Base-by-base conservation (phyloP, 306 rosid species). In the Dicorynia guianensis region DNA sequence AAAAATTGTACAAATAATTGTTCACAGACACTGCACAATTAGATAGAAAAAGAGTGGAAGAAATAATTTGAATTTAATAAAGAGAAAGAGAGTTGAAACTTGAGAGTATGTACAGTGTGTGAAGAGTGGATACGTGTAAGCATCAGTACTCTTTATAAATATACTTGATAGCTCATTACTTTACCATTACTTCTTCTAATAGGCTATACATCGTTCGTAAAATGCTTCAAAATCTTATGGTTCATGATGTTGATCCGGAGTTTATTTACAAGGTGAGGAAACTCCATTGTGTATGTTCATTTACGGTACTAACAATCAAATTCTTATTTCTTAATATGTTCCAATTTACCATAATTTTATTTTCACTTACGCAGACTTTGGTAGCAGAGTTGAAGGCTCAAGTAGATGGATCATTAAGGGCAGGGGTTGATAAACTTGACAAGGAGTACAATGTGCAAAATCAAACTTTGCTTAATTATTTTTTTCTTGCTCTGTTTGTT, bases 151-250 rank as follows among this genome's bases (percentile, higher is more conserved):
- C n/a, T n/a, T n/a, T n/a, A n/a, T 8, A 47, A 11, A 11, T 47
- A 7, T 61, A 38, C 35, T 53, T 44, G 15, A 39, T 10, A 34
- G 7, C 3, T 61, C 15, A 55, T 36, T 30, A 14, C 35, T 49
- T 15, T 25, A 2, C 2, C 30, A 25, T 25, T 25, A 25, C 30
- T 25, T 12, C 17, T 66, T 58, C 3, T 9, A 68, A 68, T 76
- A 93, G 98, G 87, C 36, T 93, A 58, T 89, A 91, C 69, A 56
- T 42, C 4, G 84, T 87, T 81, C 94, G 89, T 47, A 74, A 88
- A 67, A 91, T 87, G 85, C 96, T 93, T 36, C 89, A 84, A 62
- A 82, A 76, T 54, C 85, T 93, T 11, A 80, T 79, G 64, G 87
- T 60, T 58, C 93, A 91, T 56, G 82, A 87, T 7, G 87, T 93